Percentiles rank a stretch among this genome's conserved stretches.
phyloP scores from a whole-genome alignment of 768 basidiomycete genomes.

The Multifurca ochricompacta region DNA sequence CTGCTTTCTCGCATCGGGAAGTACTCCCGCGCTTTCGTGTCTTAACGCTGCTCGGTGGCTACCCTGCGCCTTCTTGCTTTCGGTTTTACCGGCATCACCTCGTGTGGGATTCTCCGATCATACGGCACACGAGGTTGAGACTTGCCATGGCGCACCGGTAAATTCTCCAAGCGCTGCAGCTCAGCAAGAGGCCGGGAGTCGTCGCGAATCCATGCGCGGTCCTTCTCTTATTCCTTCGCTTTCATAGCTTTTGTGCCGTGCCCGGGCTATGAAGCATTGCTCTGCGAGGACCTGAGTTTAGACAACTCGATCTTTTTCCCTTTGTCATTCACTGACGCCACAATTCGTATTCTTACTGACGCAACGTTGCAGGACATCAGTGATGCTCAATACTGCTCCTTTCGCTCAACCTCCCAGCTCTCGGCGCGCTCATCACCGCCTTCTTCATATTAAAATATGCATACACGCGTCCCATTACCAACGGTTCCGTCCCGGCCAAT shows the following conservation, averaged over 20 bases:
- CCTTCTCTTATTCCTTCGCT: too few relatives aligned
- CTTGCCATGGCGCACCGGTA: too few relatives aligned
- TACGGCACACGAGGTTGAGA: too few relatives aligned
- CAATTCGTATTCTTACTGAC: not conserved
- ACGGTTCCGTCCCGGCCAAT: conserved; percentile 25
- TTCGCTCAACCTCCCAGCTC: conserved; percentile 70
- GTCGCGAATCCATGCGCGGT: too few relatives aligned
- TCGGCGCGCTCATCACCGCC: conserved; percentile 42
- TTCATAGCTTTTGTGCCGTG: too few relatives aligned
- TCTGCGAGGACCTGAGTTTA: too few relatives aligned
- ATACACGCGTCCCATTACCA: conserved; percentile 30
- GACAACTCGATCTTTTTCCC: not conserved
- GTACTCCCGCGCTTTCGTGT: not conserved
- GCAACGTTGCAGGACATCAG: conserved; percentile 66
- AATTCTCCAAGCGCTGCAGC: too few relatives aligned
- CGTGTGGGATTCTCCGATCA: too few relatives aligned
- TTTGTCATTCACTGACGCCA: not conserved
- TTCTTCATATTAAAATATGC: conserved; percentile 51
- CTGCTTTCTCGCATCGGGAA: not conserved
- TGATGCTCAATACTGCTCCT: conserved; percentile 84
- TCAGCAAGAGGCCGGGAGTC: too few relatives aligned
- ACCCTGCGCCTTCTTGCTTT: not conserved
- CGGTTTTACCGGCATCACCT: too few relatives aligned
- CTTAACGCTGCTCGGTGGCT: not conserved
- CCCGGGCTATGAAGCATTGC: too few relatives aligned